A percentile compares a stretch with the other conserved stretches of the same genome.
Conservation (phyloP, 2,329 filamentous ascomycete species). For the Beauveria caledonica region DNA sequence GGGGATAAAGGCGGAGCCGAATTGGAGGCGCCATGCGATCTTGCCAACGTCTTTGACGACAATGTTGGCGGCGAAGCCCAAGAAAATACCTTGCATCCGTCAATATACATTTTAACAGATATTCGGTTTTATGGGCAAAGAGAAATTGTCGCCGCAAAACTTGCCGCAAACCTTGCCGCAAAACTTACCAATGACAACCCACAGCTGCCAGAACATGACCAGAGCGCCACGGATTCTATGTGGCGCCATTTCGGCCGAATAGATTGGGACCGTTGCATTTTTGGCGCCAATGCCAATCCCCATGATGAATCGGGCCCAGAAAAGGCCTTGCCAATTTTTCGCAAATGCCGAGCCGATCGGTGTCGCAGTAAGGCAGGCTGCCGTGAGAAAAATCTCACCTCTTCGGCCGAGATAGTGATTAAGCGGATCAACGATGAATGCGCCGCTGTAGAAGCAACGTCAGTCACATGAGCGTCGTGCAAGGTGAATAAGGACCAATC, state of each 20-base stretch:
- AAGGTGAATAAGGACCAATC: background rate
- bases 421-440: constrained; percentile 33
- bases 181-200: constrained; percentile 20
- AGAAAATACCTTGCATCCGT: constrained; percentile 33
- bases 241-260: constrained; percentile 63
- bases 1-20: constrained; percentile 49
- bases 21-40: constrained; percentile 54
- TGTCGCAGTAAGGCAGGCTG: constrained; percentile 36
- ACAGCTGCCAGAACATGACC: constrained; percentile 65
- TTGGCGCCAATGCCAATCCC: constrained; percentile 63
- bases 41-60: constrained; percentile 41
- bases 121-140: too few species aligned
- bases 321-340: constrained; percentile 57
- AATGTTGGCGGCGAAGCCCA: constrained; percentile 46
- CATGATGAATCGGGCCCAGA: constrained; percentile 57
- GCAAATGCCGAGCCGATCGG: constrained; percentile 50
- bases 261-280: constrained; percentile 58
- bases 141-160: background rate
- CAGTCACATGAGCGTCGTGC: background rate
- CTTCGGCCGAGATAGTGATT: constrained; percentile 59
- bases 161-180: constrained; percentile 8
- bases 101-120: constrained; percentile 25
- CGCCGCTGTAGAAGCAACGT: constrained; percentile 15
- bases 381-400: constrained; percentile 59
- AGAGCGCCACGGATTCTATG: constrained; percentile 60